A percentile compares a stretch with the other conserved stretches of the same genome.
Evolutionary conservation across 2,329 filamentous ascomycete genomes (phyloP).

Genomic region (Alternaria tenuissima): DNA sequence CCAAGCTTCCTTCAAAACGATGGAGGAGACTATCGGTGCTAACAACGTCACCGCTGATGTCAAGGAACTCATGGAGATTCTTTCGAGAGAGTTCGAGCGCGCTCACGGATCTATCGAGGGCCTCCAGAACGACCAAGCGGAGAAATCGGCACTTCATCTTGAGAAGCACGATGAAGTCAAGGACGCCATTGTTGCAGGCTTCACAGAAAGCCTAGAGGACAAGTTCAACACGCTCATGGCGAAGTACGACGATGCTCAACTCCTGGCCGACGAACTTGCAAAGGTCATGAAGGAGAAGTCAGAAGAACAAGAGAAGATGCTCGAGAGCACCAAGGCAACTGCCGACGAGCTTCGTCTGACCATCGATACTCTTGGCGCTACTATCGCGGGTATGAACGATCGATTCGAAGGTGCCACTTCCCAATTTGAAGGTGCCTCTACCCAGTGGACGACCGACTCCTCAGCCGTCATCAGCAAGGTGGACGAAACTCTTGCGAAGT

Average conservation of each 20-base stretch:
- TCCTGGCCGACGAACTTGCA: conserved; percentile 75
- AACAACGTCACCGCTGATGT: conserved; percentile 57
- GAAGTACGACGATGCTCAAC: conserved; percentile 89
- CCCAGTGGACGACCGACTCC: conserved; percentile 87
- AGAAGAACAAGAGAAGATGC: conserved; percentile 74
- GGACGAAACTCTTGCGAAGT: conserved; percentile 77
- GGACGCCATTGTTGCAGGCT: conserved; percentile 61
- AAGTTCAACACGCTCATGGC: conserved; percentile 81
- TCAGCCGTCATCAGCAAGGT: conserved; percentile 85
- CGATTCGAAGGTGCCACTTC: conserved; percentile 84
- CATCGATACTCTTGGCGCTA: conserved; percentile 81
- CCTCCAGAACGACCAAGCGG: conserved; percentile 78
- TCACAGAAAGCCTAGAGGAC: conserved; percentile 71
- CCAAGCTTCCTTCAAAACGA: conserved; percentile 68
- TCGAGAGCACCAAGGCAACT: conserved; percentile 77
- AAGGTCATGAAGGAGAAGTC: conserved; percentile 78
- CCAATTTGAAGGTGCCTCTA: conserved; percentile 80
- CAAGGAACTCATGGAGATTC: conserved; percentile 71
- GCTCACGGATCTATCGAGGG: conserved; percentile 81
- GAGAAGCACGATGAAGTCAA: conserved; percentile 69
- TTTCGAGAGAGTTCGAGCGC: conserved; percentile 88
- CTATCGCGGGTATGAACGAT: conserved; percentile 57
- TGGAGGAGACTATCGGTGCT: conserved; percentile 72
- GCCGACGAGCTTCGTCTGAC: conserved; percentile 88
- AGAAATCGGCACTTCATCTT: conserved; percentile 62